Evolutionary conservation across 352 stramenopile genomes (phyloP).

Genomic region (Pythium monospermum): DNA sequence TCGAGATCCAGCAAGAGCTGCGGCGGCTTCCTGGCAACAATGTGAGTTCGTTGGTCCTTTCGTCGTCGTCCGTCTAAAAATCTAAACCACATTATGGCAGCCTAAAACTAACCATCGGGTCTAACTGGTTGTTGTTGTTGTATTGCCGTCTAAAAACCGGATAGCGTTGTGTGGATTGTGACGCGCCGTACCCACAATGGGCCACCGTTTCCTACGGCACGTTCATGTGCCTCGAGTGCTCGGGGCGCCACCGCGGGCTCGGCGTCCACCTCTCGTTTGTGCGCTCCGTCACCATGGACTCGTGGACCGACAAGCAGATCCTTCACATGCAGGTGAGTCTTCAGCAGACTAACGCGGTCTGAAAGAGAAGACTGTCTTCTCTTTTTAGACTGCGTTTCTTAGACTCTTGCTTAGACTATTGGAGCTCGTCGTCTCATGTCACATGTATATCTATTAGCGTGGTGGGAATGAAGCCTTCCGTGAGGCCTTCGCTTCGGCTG

Average conservation of each 20-base stretch:
- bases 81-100: background rate
- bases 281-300: constrained; percentile 82
- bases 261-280: constrained; percentile 94
- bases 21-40: constrained; percentile 79
- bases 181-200: constrained; percentile 92
- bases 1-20: constrained; percentile 84
- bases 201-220: constrained; percentile 93
- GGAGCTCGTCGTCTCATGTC: constrained; percentile 4
- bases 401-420: background rate
- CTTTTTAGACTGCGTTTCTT: background rate
- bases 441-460: constrained; percentile 18
- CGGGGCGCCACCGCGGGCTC: constrained; percentile 86
- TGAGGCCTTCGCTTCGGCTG: constrained; percentile 47
- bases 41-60: constrained; percentile 28
- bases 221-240: constrained; percentile 96
- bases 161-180: constrained; percentile 91
- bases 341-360: background rate
- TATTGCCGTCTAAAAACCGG: no score
- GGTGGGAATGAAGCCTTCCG: constrained; percentile 76
- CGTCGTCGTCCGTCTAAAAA: no score
- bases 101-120: constrained; percentile 1
- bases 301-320: constrained; percentile 85
- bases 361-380: background rate
- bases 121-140: background rate
- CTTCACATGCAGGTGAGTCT: constrained; percentile 69